phyloP scores from a whole-genome alignment of 2,329 filamentous ascomycete genomes.

The Fusarium armeniacum region DNA sequence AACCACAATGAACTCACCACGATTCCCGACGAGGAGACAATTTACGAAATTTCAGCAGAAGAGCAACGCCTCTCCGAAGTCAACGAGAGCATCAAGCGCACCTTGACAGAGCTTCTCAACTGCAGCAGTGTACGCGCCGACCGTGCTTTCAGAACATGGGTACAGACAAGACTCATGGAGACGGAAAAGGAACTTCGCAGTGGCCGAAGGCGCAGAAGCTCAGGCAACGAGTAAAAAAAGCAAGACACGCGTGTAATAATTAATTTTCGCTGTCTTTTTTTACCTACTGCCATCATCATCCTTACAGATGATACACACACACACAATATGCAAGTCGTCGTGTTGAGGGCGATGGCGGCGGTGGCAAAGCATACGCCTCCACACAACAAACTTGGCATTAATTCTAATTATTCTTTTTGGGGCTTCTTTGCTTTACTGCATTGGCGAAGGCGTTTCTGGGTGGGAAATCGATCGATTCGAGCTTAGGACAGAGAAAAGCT shows the following conservation, averaged over 20 bases:
- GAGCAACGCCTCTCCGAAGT: slow-evolving; percentile 68
- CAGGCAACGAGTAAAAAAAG: slow-evolving; percentile 48
- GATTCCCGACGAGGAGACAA: slow-evolving; percentile 63
- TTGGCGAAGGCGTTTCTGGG: slow-evolving; percentile 43
- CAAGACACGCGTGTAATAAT: neutral
- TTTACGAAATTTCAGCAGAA: slow-evolving; percentile 65
- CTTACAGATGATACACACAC: neutral
- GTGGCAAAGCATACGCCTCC: slow-evolving; percentile 33
- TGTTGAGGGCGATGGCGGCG: slow-evolving; percentile 3
- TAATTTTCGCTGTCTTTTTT: neutral
- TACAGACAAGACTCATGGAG: slow-evolving; percentile 71
- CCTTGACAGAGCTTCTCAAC: slow-evolving; percentile 73
- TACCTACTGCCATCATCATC: slow-evolving; percentile 7
- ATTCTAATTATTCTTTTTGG: slow-evolving; percentile 36
- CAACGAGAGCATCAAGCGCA: slow-evolving; percentile 73
- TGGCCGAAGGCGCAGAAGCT: slow-evolving; percentile 64
- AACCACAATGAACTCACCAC: slow-evolving; percentile 55
- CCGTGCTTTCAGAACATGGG: slow-evolving; percentile 67
- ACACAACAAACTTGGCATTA: slow-evolving; percentile 30
- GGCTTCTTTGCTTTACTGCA: slow-evolving; percentile 26
- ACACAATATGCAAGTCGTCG: slow-evolving; percentile 14
- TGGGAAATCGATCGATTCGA: slow-evolving; percentile 8
- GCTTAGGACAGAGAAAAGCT: slow-evolving; percentile 15
- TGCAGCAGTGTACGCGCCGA: slow-evolving; percentile 68
- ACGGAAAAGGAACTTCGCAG: slow-evolving; percentile 71